These are phyloP conservation scores for Tricholoma sp. DNA, from an alignment of 768 basidiomycete species.

Conservation along the genomic window DNA sequence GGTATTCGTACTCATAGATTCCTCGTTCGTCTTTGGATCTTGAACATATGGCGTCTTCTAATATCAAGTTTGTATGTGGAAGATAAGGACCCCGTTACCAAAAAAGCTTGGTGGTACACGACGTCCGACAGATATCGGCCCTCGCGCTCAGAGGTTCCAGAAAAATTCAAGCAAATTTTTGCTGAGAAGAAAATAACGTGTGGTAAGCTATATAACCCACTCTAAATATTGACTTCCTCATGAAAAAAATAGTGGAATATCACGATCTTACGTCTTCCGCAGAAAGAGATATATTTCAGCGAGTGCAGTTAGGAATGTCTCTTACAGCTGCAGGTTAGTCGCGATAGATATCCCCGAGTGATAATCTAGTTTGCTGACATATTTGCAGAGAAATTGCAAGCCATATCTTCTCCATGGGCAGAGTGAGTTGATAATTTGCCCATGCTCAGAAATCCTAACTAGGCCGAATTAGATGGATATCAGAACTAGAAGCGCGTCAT, in stretches of 20 bases:
- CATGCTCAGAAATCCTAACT: not conserved
- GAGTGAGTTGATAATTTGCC: constrained; percentile 25
- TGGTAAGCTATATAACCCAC: constrained; percentile 36
- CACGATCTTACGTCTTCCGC: constrained; percentile 42
- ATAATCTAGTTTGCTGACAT: not conserved
- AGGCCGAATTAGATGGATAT: constrained; percentile 45
- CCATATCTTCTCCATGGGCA: constrained; percentile 67
- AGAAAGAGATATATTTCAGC: constrained; percentile 78
- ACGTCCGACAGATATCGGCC: constrained; percentile 39
- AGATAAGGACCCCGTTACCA: constrained; percentile 56
- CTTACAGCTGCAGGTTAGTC: constrained; percentile 64
- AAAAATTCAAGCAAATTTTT: constrained; percentile 46
- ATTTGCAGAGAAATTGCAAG: constrained; percentile 68
- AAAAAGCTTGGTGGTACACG: constrained; percentile 62
- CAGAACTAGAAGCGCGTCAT: constrained; percentile 50
- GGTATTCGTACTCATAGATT: constrained; percentile 6
- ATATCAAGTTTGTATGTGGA: constrained; percentile 15
- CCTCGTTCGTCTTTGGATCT: constrained; percentile 14
- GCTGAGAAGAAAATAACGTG: constrained; percentile 57
- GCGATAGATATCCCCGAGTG: not conserved
- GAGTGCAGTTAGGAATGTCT: constrained; percentile 76
- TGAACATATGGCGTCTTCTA: constrained; percentile 9
- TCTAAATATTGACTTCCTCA: not conserved
- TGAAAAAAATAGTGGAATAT: constrained; percentile 60
- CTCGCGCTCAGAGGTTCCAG: constrained; percentile 48